These are phyloP conservation scores for Harrya chromipes DNA, from an alignment of 768 basidiomycete species.

Conservation along the genomic window DNA sequence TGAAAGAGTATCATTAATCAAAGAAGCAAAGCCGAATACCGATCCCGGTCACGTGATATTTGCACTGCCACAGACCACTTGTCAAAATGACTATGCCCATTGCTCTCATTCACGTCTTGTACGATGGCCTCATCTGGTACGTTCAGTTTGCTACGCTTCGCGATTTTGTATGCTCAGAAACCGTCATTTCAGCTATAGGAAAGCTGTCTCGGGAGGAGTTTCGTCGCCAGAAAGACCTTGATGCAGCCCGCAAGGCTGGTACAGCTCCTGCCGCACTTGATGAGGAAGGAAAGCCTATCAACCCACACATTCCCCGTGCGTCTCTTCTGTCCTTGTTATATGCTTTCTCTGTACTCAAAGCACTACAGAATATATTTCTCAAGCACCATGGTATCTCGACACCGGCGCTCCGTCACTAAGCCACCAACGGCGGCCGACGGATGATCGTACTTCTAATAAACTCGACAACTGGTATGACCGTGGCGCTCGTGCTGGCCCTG, in stretches of 20 bases:
- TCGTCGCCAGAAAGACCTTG: conserved; percentile 92
- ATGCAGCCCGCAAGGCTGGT: conserved; percentile 97
- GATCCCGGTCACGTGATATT: conserved; percentile 1
- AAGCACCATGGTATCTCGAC: conserved; percentile 98
- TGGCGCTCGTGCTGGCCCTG: conserved; percentile 79
- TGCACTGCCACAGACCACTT: neutral
- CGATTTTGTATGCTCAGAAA: neutral
- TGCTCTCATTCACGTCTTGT: neutral
- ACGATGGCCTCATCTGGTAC: conserved; percentile 28
- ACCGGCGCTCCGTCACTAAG: conserved; percentile 90
- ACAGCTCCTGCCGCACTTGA: conserved; percentile 96
- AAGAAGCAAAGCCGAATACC: too few species aligned
- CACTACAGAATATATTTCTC: conserved; percentile 89
- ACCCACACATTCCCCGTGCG: conserved; percentile 97
- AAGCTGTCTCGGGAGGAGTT: conserved; percentile 95
- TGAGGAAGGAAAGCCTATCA: conserved; percentile 93
- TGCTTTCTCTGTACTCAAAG: neutral
- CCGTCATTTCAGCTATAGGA: conserved; percentile 44
- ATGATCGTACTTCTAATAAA: conserved; percentile 57
- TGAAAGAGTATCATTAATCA: too few species aligned
- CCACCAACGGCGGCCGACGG: conserved; percentile 81
- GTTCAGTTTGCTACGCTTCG: neutral
- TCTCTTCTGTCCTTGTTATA: conserved; percentile 19
- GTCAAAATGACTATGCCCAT: neutral
- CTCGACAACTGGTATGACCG: conserved; percentile 93